Percentiles rank a stretch among this genome's conserved stretches.
Evolutionary conservation across 2,329 filamentous ascomycete species (phyloP).

Genomic region (Phialocephala subalpina): DNA sequence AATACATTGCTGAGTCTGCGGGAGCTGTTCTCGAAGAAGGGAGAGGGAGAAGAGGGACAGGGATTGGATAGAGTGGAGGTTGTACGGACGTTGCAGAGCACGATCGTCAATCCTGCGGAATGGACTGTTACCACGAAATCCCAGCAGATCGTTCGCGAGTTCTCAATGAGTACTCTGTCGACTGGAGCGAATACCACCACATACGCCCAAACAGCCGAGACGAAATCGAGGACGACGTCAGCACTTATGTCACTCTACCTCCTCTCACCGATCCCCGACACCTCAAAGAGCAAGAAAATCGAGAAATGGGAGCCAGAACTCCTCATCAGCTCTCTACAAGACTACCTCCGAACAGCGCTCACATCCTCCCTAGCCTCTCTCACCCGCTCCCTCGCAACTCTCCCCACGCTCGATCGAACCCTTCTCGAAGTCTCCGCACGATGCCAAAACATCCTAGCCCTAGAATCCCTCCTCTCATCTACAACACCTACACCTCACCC

Average conservation of each 20-base stretch:
- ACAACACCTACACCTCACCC: slow-evolving; percentile 75
- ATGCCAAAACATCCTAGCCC: slow-evolving; percentile 90
- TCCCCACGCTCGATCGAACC: slow-evolving; percentile 83
- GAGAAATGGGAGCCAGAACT: slow-evolving; percentile 64
- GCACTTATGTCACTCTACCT: slow-evolving; percentile 82
- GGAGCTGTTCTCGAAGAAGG: slow-evolving; percentile 74
- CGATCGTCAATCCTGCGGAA: slow-evolving; percentile 76
- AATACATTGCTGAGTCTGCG: slow-evolving; percentile 80
- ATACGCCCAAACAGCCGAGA: slow-evolving; percentile 75
- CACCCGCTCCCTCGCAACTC: slow-evolving; percentile 76
- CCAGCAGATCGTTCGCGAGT: slow-evolving; percentile 84
- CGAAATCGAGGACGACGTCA: slow-evolving; percentile 74
- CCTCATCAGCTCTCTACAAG: slow-evolving; percentile 79
- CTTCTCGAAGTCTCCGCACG: slow-evolving; percentile 82
- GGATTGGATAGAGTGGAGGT: slow-evolving; percentile 78
- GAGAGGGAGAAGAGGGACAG: slow-evolving; percentile 76
- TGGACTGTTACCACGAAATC: slow-evolving; percentile 75
- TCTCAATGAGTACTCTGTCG: slow-evolving; percentile 72
- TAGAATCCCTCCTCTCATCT: slow-evolving; percentile 78
- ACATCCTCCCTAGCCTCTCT: slow-evolving; percentile 81
- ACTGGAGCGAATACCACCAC: slow-evolving; percentile 57
- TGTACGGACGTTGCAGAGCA: slow-evolving; percentile 73
- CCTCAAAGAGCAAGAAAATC: slow-evolving; percentile 59
- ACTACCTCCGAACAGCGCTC: slow-evolving; percentile 82
- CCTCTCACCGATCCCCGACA: slow-evolving; percentile 71